phyloP scores from a whole-genome alignment of 1,284 basidiomycete genomes.

The Grifola frondosa region DNA sequence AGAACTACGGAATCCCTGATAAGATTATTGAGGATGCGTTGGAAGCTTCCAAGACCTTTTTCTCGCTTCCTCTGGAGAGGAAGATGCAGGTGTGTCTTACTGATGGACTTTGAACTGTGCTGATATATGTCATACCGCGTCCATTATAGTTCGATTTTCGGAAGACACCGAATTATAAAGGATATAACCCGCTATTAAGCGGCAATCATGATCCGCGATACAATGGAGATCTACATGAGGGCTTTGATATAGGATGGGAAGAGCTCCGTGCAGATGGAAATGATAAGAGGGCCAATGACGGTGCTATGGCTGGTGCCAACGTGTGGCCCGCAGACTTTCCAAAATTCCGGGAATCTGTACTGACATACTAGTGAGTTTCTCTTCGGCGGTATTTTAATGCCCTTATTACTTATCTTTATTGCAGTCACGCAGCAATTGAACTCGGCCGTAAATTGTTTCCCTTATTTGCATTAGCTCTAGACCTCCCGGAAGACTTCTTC shows the following conservation, averaged over 20 bases:
- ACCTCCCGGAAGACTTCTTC: slow-evolving; percentile 76
- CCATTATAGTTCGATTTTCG: slow-evolving; percentile 62
- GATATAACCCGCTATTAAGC: slow-evolving; percentile 64
- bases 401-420: not conserved
- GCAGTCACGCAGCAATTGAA: slow-evolving; percentile 64
- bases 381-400: too few relatives aligned
- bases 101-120: too few relatives aligned
- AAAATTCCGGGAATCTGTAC: slow-evolving; percentile 50
- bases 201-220: slow-evolving; percentile 65
- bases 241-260: slow-evolving; percentile 81
- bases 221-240: slow-evolving; percentile 77
- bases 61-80: slow-evolving; percentile 52
- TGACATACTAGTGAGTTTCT: slow-evolving; percentile 66
- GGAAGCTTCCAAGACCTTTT: slow-evolving; percentile 55
- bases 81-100: slow-evolving; percentile 54
- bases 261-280: slow-evolving; percentile 31
- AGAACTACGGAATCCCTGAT: slow-evolving; percentile 69
- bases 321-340: slow-evolving; percentile 58
- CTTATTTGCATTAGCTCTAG: slow-evolving; percentile 80
- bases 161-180: slow-evolving; percentile 68
- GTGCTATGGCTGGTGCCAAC: slow-evolving; percentile 59
- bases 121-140: too few relatives aligned
- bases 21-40: slow-evolving; percentile 46
- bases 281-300: slow-evolving; percentile 42
- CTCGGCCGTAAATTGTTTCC: slow-evolving; percentile 78